Percentiles rank a stretch among this genome's conserved stretches.
phyloP scores from a whole-genome alignment of 2,329 filamentous ascomycete genomes.

The Cladosporium sp. region DNA sequence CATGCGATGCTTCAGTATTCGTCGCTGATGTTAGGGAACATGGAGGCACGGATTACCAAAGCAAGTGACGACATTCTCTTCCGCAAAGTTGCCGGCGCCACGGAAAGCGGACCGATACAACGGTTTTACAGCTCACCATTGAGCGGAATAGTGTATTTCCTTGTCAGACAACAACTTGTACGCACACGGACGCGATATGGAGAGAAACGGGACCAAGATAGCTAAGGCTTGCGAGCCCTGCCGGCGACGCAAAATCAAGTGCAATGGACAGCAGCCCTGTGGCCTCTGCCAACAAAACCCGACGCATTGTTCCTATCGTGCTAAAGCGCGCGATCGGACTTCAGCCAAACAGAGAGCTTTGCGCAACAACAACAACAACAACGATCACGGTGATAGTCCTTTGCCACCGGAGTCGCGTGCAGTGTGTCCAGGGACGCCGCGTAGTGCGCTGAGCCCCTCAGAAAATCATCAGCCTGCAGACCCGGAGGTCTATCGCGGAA shows the following conservation, averaged over 20 bases:
- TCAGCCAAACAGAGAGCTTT: background rate
- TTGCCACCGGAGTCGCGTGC: too few relatives aligned
- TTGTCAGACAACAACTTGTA: background rate
- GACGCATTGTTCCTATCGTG: constrained; percentile 10
- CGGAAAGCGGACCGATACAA: too few relatives aligned
- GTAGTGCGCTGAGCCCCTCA: background rate
- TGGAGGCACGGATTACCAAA: too few relatives aligned
- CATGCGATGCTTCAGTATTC: too few relatives aligned
- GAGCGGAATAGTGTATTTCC: too few relatives aligned
- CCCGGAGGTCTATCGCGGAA: constrained; percentile 8
- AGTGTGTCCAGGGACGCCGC: too few relatives aligned
- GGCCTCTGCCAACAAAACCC: constrained; percentile 1
- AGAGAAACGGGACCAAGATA: background rate
- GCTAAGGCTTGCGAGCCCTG: constrained; percentile 13
- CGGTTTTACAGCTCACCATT: too few relatives aligned
- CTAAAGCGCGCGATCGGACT: constrained; percentile 1
- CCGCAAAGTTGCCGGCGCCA: constrained; percentile 49
- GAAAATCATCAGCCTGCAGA: background rate
- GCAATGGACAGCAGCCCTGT: constrained; percentile 12
- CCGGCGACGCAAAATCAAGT: constrained; percentile 12
- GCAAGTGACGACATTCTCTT: constrained; percentile 86
- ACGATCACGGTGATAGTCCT: background rate
- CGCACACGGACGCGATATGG: background rate
- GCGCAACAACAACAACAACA: background rate
- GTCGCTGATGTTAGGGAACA: too few relatives aligned